phyloP scores from a whole-genome alignment of 1,284 basidiomycete genomes.

The Rugiboletus extremiorientalis region DNA sequence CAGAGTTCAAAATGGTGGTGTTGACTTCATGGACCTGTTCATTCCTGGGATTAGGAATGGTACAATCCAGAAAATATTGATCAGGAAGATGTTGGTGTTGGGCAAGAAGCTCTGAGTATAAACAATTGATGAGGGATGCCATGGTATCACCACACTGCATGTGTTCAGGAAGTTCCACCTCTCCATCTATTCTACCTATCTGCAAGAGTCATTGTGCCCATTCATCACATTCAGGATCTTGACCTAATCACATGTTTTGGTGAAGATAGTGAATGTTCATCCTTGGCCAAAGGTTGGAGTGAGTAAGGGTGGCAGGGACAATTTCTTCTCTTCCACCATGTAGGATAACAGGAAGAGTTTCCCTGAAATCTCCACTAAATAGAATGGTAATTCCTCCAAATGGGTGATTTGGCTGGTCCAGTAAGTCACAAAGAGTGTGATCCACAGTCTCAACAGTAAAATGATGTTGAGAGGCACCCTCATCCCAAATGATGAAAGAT shows the following conservation, averaged over 20 bases:
- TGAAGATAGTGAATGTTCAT: slow-evolving; percentile 33
- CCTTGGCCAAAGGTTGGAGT: slow-evolving; percentile 38
- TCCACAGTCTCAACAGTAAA: slow-evolving; percentile 37
- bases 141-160: too few species aligned
- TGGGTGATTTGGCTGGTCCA: too few species aligned
- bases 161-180: too few species aligned
- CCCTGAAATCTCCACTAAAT: too few species aligned
- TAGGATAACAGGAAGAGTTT: too few species aligned
- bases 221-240: slow-evolving; percentile 17
- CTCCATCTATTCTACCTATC: too few species aligned
- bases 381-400: not conserved
- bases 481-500: not conserved
- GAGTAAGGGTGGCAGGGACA: slow-evolving; percentile 33
- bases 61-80: slow-evolving; percentile 13
- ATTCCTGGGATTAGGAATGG: slow-evolving; percentile 12
- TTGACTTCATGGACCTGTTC: slow-evolving; percentile 13
- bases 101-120: too few species aligned
- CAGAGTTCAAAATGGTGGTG: not conserved
- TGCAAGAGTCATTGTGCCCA: too few species aligned
- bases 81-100: not conserved
- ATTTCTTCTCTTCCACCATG: slow-evolving; percentile 30
- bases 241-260: slow-evolving; percentile 40
- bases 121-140: too few species aligned
- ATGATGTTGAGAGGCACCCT: slow-evolving; percentile 39
- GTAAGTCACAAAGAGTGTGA: slow-evolving; percentile 29